These are phyloP conservation scores for Calocybe cyanea DNA, from an alignment of 768 basidiomycete species.

Conservation along the genomic window DNA sequence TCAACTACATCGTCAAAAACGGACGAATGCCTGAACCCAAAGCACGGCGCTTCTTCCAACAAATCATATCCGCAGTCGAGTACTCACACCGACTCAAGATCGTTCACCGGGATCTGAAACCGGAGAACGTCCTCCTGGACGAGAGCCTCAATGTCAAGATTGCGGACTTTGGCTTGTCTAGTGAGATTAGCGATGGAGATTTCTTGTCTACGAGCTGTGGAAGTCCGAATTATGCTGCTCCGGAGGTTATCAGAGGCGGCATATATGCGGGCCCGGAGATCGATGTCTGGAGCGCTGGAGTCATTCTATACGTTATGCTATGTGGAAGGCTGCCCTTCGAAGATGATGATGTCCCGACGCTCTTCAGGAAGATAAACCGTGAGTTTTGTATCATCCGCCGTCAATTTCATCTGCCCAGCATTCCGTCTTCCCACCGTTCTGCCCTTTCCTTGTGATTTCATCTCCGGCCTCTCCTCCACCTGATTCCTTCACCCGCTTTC, in stretches of 20 bases:
- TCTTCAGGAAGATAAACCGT: conserved; percentile 96
- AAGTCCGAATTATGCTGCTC: conserved; percentile 97
- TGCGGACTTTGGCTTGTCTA: conserved; percentile 97
- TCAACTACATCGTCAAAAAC: conserved; percentile 96
- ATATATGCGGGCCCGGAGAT: conserved; percentile 97
- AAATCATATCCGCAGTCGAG: conserved; percentile 95
- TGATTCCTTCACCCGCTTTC: no score
- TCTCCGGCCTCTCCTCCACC: no score
- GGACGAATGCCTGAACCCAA: conserved; percentile 87
- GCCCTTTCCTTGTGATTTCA: no score
- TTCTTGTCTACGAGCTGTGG: conserved; percentile 98
- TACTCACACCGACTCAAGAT: conserved; percentile 96
- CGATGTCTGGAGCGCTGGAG: conserved; percentile 97
- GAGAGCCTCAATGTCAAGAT: conserved; percentile 92
- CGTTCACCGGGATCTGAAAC: conserved; percentile 97
- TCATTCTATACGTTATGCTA: conserved; percentile 98
- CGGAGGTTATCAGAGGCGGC: conserved; percentile 94
- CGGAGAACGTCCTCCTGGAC: conserved; percentile 90
- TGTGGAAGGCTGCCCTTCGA: conserved; percentile 95
- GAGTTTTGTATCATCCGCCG: conserved; percentile 18
- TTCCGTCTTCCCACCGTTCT: no score
- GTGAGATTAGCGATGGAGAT: conserved; percentile 94
- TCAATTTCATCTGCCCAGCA: no score
- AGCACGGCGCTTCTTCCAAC: conserved; percentile 95
- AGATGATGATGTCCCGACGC: conserved; percentile 88